Evolutionary conservation across 2,329 filamentous ascomycete species (phyloP).

Genomic region (Aspergillus piperis): DNA sequence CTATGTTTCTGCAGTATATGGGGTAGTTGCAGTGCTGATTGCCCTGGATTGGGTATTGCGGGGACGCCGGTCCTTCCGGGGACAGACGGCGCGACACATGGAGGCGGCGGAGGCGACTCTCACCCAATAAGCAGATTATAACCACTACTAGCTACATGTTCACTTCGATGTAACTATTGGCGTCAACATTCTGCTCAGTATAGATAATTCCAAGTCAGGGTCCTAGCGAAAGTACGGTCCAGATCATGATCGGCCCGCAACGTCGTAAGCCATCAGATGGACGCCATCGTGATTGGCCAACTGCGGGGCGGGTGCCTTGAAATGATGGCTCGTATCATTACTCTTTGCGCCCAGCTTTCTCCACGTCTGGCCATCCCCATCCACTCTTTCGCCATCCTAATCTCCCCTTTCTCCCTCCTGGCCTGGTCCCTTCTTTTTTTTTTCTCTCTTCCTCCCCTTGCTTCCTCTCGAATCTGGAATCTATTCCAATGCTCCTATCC

Average conservation of each 20-base stretch:
- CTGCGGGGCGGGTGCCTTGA: neutral
- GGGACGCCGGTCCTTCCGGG: constrained; percentile 29
- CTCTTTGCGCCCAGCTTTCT: neutral
- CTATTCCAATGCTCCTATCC: neutral
- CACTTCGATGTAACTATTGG: neutral
- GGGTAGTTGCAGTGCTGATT: constrained; percentile 32
- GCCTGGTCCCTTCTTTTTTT: neutral
- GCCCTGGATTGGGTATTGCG: constrained; percentile 33
- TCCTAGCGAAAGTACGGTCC: neutral
- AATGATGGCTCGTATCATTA: neutral
- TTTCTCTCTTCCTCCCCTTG: neutral
- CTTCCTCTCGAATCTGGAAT: neutral
- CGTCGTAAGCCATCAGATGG: neutral
- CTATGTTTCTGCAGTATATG: constrained; percentile 38
- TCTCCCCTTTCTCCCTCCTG: neutral
- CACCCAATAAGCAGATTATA: too few relatives aligned
- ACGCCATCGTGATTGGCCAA: neutral
- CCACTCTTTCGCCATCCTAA: neutral
- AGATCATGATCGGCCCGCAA: neutral
- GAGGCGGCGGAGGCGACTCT: constrained; percentile 3
- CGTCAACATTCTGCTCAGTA: neutral
- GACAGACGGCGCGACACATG: constrained; percentile 19
- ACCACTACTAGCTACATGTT: too few relatives aligned
- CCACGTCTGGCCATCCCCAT: neutral
- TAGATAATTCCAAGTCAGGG: neutral